Evolutionary conservation across 805 yeast genomes (phyloP).

Genomic region (Priceomyces medius): DNA sequence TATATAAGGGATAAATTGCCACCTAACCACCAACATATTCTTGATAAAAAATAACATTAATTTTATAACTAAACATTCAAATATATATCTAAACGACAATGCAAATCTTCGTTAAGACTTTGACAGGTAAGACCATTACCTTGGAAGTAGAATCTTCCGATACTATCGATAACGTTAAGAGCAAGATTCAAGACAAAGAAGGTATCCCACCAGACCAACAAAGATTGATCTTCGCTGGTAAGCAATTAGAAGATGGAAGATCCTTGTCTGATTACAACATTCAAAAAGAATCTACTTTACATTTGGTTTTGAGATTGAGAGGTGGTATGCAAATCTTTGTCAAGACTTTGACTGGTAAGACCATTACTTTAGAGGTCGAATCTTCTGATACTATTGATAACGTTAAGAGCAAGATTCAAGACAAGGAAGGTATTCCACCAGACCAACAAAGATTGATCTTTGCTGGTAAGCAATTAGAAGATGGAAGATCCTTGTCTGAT

Average conservation of each 20-base stretch:
- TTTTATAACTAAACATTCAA: background rate
- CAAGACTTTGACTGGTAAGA: conserved; percentile 41
- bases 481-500: conserved; percentile 93
- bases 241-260: conserved; percentile 98
- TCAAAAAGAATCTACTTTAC: conserved; percentile 95
- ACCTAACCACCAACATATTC: conserved; percentile 3
- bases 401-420: conserved; percentile 97
- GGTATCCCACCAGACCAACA: conserved; percentile 99
- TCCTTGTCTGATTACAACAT: conserved; percentile 97
- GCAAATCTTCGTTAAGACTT: conserved; percentile 60
- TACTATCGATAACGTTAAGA: conserved; percentile 94
- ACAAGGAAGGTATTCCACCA: conserved; percentile 99
- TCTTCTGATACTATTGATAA: conserved; percentile 98
- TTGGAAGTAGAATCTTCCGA: conserved; percentile 97
- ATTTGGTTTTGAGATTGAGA: conserved; percentile 95
- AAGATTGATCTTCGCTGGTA: conserved; percentile 99
- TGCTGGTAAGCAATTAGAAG: conserved; percentile 99
- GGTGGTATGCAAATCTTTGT: conserved; percentile 68
- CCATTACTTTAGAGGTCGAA: conserved; percentile 89
- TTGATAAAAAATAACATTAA: background rate
- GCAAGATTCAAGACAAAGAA: conserved; percentile 97
- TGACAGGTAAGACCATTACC: conserved; percentile 70
- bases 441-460: conserved; percentile 99
- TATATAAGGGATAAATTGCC: conserved; percentile 11
- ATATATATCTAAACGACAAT: conserved; percentile 18